Evolutionary conservation across 345 rosid genomes (phyloP), one percentile per base, ranked within the genome.

Genomic region (Gossypioides kirkii): DNA sequence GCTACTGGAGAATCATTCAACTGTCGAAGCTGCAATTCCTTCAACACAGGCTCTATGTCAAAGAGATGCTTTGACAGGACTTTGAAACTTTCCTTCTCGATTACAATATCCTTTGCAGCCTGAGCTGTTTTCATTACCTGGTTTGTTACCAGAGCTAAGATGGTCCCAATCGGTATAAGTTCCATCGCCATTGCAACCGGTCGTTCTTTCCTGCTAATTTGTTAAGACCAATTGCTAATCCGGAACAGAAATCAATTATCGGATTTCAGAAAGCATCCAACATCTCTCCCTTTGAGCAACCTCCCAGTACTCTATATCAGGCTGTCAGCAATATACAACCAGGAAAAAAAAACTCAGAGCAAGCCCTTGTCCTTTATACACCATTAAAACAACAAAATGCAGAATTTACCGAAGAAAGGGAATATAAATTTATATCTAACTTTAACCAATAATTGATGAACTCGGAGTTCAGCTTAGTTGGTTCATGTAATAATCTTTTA

Each of bases 51-150:
- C 77, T 87, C 93, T 59, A 89, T 89, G 77, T 89, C 93, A 66
- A 89, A 82, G 22, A 89, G 87, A 80, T 87, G 84, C 80, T 87
- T 85, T 2, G 93, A 79, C 14, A 89, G 86, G 71, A 82, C 85
- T 82, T 74, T 87, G 83, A 87, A 89, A 82, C 93, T 89, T 2
- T 87, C 89, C 76, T 83, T 89, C 84, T 87, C 90, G 12, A 85
- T 65, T 2, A 89, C 50, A 68, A 89, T 76, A 79, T 89, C 84
- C 46, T 85, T 89, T 73, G 93, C 90, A 77, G 93, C 90, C 70
- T 84, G 87, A 42, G 93, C 93, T 65, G 93, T 89, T 84, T 85
- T 87, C 38, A 89, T 74, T 42, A 89, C 88, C 80, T 89, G 89
- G 61, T 76, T 80, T 56, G 87, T 81, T 54, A 89, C 76, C 62